Evolutionary conservation across 768 basidiomycete genomes (phyloP), one percentile per base, ranked within the genome.

Genomic region (Mycena amicta): DNA sequence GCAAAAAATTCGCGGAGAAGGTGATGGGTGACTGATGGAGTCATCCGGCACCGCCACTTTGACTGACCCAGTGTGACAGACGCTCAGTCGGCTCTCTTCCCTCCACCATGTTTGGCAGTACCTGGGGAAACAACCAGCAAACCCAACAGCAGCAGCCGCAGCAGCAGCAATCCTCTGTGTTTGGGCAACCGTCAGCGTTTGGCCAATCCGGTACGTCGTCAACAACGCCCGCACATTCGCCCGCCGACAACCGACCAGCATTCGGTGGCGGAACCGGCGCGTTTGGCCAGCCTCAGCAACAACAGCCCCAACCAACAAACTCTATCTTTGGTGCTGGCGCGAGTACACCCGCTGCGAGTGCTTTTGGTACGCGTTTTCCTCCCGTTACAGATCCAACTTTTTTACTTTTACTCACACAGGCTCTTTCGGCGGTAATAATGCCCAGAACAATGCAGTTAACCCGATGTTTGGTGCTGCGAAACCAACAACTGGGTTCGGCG

Each of bases 401-500:
- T 41, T 47, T 30, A 61, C 62, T 62, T 56, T 50, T 53, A 65
- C 66, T 50, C 12, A 28, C 23, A 20, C 56, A 83, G 83, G 82
- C 66, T 77, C 79, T 56, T 84, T 85, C 70, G 75, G 74, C 18
- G 60, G 64, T 49, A 52, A 68, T 64, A 82, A 72, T 62, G 62
- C 76, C 13, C 74, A 69, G 54, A 72, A 67, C 37, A 77, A 71
- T 43, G 68, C 66, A 43, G 74, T 70, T 45, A 74, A 72, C 40
- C 74, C 82, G 53, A 71, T 84, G 40, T 92, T 92, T 59, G 88
- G 87, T 33, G 80, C 76, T 45, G 70, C 86, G 28, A 92, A 93
- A 68, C 89, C 90, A 39, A 69, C 86, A 3, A 77, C 84, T 12
- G 90, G 88, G 13, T 93, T 94, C 72, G 89, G 91, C 66, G 82